Conservation (phyloP, 192 early-diverging fungal species). For the Backusella morwellensis region DNA sequence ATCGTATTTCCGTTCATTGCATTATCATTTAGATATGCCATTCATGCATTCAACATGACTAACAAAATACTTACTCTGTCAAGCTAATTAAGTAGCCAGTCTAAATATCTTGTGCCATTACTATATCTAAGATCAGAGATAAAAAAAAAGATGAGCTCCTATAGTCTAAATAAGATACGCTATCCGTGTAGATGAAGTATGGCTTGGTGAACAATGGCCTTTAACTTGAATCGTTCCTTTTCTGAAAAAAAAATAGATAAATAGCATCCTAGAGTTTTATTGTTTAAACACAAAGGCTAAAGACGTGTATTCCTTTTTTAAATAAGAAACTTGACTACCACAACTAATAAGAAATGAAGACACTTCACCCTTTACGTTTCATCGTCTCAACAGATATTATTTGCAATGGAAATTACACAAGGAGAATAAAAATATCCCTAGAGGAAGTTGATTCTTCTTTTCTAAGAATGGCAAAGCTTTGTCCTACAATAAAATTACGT, state of each 20-base stretch:
- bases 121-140: too few species aligned
- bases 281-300: too few species aligned
- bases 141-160: too few species aligned
- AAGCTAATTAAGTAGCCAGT: background rate
- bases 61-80: background rate
- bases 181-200: too few species aligned
- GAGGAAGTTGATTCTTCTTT: background rate
- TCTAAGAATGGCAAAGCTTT: background rate
- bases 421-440: background rate
- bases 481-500: background rate
- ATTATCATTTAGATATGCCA: background rate
- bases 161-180: too few species aligned
- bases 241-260: too few species aligned
- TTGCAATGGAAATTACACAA: background rate
- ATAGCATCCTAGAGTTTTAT: too few species aligned
- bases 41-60: too few species aligned
- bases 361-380: background rate
- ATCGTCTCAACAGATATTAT: background rate
- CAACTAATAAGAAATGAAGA: background rate
- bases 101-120: background rate
- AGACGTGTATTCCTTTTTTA: too few species aligned
- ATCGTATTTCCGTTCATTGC: background rate
- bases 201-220: too few species aligned
- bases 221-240: too few species aligned
- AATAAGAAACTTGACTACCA: background rate